Evolutionary conservation across 805 yeast genomes (phyloP).

Genomic region (Debaryomyces maramus): DNA sequence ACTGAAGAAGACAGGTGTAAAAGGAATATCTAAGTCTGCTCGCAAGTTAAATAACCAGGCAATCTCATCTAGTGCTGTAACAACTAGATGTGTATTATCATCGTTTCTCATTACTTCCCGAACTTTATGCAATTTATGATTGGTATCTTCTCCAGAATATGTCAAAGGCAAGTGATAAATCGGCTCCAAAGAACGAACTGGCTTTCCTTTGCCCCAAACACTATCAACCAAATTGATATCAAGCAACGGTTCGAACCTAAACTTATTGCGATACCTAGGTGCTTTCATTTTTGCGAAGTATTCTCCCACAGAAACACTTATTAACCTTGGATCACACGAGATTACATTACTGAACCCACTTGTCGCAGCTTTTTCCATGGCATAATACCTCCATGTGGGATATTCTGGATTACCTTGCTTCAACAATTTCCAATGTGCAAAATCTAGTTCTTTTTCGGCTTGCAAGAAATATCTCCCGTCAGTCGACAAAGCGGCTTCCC

Average conservation of each 20-base stretch:
- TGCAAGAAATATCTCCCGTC: constrained; percentile 95
- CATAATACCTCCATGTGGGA: constrained; percentile 80
- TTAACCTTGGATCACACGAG: constrained; percentile 81
- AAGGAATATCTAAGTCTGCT: constrained; percentile 72
- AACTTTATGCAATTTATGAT: constrained; percentile 28
- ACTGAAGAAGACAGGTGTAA: constrained; percentile 83
- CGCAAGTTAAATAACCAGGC: constrained; percentile 90
- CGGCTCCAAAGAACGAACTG: constrained; percentile 33
- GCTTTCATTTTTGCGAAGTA: constrained; percentile 30
- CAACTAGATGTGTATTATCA: constrained; percentile 41
- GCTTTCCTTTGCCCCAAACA: constrained; percentile 39
- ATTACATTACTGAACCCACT: constrained; percentile 52
- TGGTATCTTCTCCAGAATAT: constrained; percentile 35
- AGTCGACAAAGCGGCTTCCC: constrained; percentile 80
- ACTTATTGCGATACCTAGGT: constrained; percentile 18
- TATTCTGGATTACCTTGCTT: constrained; percentile 76
- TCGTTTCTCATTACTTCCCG: constrained; percentile 31
- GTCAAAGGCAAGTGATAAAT: constrained; percentile 29
- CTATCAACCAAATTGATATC: constrained; percentile 35
- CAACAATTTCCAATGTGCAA: constrained; percentile 68
- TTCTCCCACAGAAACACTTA: constrained; percentile 51
- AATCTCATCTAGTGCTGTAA: constrained; percentile 81
- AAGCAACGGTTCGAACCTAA: constrained; percentile 30
- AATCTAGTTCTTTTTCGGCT: constrained; percentile 79
- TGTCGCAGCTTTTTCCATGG: constrained; percentile 53